A percentile compares a stretch with the other conserved stretches of the same genome.
These are phyloP conservation scores for Pezicula radicicola DNA, from an alignment of 2,329 filamentous ascomycete species.

Conservation along the genomic window DNA sequence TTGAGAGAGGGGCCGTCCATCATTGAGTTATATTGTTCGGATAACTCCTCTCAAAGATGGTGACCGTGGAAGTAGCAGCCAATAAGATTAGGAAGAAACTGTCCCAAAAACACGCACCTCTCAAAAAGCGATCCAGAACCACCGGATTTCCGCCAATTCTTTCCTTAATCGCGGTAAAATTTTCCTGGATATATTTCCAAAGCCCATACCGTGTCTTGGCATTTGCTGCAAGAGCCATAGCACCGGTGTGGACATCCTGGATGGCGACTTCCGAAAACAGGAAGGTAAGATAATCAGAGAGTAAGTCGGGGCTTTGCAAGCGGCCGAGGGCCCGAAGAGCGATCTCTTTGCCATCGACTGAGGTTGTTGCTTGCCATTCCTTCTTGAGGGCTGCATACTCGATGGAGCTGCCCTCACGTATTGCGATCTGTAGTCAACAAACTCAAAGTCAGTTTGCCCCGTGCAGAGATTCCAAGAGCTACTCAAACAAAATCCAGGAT, in stretches of 20 bases:
- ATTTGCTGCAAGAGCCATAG: constrained; percentile 71
- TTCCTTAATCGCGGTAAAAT: constrained; percentile 72
- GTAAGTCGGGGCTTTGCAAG: constrained; percentile 61
- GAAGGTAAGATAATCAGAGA: constrained; percentile 66
- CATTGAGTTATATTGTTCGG: too few species aligned
- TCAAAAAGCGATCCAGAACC: constrained; percentile 84
- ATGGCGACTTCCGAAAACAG: constrained; percentile 81
- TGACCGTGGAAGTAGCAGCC: too few species aligned
- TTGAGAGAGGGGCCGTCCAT: too few species aligned
- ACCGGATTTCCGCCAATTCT: constrained; percentile 80
- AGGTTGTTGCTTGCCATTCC: constrained; percentile 78
- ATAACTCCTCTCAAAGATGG: too few species aligned
- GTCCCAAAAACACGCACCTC: constrained; percentile 26
- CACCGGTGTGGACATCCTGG: constrained; percentile 84
- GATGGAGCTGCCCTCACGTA: constrained; percentile 68
- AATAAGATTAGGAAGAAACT: too few species aligned
- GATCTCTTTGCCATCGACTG: constrained; percentile 89
- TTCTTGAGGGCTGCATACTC: constrained; percentile 76
- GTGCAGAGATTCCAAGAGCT: too few species aligned
- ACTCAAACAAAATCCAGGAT: too few species aligned
- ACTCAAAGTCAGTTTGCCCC: too few species aligned
- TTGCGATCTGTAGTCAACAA: constrained; percentile 45
- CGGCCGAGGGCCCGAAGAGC: constrained; percentile 74
- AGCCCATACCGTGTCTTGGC: constrained; percentile 67
- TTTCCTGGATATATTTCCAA: constrained; percentile 82